phyloP scores from a whole-genome alignment of 306 rosid genomes.

The Vicia sativa region DNA sequence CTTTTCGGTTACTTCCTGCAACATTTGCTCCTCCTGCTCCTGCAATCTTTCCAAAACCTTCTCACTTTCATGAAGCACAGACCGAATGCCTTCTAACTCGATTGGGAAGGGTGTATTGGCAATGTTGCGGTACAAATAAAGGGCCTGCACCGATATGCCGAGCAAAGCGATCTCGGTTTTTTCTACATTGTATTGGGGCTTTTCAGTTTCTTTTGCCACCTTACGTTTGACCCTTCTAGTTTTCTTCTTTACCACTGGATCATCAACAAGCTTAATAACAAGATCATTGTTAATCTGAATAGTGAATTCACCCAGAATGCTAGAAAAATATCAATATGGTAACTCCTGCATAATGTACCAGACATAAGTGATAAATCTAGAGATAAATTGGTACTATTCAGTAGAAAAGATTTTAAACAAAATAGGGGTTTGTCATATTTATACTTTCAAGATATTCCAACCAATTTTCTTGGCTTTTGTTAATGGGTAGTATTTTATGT shows the following conservation, averaged over 20 bases:
- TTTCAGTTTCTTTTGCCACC: constrained; percentile 53
- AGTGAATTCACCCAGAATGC: constrained; percentile 78
- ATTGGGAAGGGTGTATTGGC: constrained; percentile 55
- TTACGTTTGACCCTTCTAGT: constrained; percentile 61
- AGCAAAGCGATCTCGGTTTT: constrained; percentile 43
- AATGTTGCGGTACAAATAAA: constrained; percentile 48
- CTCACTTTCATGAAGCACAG: constrained; percentile 69
- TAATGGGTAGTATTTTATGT: no score
- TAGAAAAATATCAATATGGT: constrained; percentile 40
- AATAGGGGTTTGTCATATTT: background rate
- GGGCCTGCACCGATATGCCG: constrained; percentile 68
- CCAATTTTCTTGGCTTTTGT: no score
- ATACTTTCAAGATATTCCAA: background rate
- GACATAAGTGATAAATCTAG: constrained; percentile 32
- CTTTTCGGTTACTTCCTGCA: constrained; percentile 82
- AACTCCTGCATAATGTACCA: constrained; percentile 46
- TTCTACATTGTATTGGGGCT: constrained; percentile 49
- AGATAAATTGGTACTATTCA: background rate
- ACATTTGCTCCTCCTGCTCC: constrained; percentile 75
- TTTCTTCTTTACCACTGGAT: constrained; percentile 59
- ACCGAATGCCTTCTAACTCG: no score
- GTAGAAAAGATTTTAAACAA: background rate
- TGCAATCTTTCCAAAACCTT: constrained; percentile 76
- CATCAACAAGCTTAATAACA: constrained; percentile 65
- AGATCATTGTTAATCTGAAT: constrained; percentile 77